Evolutionary conservation across 257 asterid species (phyloP).

Genomic region (Rehmannia glutinosa): DNA sequence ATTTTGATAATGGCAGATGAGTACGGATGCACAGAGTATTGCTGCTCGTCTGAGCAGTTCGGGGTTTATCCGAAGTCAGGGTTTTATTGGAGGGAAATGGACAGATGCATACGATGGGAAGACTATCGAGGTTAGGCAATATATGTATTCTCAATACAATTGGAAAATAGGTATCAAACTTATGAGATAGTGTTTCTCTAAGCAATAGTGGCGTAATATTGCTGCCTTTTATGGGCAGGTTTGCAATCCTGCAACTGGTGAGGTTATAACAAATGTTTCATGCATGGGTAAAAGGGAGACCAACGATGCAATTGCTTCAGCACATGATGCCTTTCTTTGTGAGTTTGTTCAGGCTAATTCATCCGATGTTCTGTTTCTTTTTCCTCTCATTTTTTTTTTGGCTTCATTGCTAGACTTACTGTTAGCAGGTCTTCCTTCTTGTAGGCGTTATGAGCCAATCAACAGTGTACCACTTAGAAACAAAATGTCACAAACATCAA

Average conservation of each 20-base stretch:
- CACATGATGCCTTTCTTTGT: constrained; percentile 75
- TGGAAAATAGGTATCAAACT: neutral
- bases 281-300: constrained; percentile 93
- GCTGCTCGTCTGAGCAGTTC: constrained; percentile 61
- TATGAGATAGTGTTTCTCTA: constrained; percentile 6
- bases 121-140: constrained; percentile 62
- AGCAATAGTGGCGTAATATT: neutral
- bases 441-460: neutral
- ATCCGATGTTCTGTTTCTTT: neutral
- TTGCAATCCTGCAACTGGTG: constrained; percentile 89
- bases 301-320: constrained; percentile 87
- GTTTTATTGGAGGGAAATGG: constrained; percentile 91
- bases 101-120: constrained; percentile 85
- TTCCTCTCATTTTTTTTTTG: neutral
- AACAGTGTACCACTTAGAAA: neutral
- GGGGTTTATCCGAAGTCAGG: constrained; percentile 76
- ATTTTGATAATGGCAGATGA: constrained; percentile 48
- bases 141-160: neutral
- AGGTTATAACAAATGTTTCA: constrained; percentile 71
- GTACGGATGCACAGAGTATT: constrained; percentile 54
- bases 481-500: neutral
- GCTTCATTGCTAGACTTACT: no score
- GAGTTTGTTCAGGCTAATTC: constrained; percentile 31
- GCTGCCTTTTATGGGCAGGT: constrained; percentile 43
- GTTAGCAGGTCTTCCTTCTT: neutral